Percentiles rank a stretch among this genome's conserved stretches.
These are phyloP conservation scores for Colletotrichum sp. DNA, from an alignment of 2,329 filamentous ascomycete species.

Conservation along the genomic window DNA sequence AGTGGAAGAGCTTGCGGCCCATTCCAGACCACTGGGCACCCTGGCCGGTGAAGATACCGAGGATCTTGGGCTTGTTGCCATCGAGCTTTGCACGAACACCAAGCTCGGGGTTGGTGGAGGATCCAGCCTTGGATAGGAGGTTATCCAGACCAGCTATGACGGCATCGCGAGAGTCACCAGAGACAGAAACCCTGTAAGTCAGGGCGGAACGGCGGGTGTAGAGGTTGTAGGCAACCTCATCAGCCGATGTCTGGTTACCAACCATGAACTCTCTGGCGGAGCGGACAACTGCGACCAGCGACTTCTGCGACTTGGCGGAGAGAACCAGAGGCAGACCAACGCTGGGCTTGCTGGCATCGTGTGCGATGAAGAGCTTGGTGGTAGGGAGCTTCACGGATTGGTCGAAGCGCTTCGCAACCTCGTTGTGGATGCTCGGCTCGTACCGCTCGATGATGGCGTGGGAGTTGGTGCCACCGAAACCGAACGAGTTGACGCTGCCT, in stretches of 20 bases:
- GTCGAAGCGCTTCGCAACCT: slow-evolving; percentile 8
- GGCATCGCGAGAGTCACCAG: background rate
- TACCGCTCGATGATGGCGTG: slow-evolving; percentile 26
- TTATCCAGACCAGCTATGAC: background rate
- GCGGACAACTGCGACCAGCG: slow-evolving; percentile 1
- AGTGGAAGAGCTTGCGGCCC: slow-evolving; percentile 30
- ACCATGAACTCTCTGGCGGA: slow-evolving; percentile 10
- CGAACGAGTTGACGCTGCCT: slow-evolving; percentile 28
- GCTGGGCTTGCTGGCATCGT: background rate
- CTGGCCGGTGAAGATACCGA: slow-evolving; percentile 39
- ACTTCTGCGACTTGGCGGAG: slow-evolving; percentile 20
- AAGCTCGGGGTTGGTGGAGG: slow-evolving; percentile 8
- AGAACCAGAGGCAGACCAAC: slow-evolving; percentile 5
- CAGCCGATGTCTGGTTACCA: background rate
- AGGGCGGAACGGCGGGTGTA: slow-evolving; percentile 10
- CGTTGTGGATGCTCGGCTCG: slow-evolving; percentile 11
- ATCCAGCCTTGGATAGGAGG: slow-evolving; percentile 9
- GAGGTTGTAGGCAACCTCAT: slow-evolving; percentile 12
- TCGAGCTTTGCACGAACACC: slow-evolving; percentile 16
- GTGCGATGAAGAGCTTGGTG: background rate
- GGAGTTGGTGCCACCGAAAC: slow-evolving; percentile 26
- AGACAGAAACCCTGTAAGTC: slow-evolving; percentile 9
- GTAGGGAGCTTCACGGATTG: background rate
- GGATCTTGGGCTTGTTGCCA: slow-evolving; percentile 17
- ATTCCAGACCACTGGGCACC: slow-evolving; percentile 38